Base-by-base conservation (phyloP, 352 stramenopile genomes). In the Phytophthora sp. region DNA sequence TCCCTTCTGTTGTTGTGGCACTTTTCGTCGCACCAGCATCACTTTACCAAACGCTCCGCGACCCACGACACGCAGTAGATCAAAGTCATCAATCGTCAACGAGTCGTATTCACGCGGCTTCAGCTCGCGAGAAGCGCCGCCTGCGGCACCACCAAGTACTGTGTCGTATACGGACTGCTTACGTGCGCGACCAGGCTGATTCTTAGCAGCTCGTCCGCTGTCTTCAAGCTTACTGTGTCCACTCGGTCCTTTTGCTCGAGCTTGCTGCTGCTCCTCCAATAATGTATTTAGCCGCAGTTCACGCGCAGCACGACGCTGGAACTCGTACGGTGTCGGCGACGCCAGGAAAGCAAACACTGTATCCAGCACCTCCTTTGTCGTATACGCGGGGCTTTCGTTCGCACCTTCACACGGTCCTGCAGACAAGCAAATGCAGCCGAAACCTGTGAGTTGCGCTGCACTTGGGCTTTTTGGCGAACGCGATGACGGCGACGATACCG, bases 1-100 rank as follows among this genome's bases (percentile, higher is more conserved):
- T 36, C 66, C 66, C n/a, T 78, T 74, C 35, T 75, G 65, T 21
- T 66, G 57, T n/a, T 73, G 56, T 8, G 61, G 57, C 18, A 73
- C 47, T 42, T 91, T 93, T 45, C 90, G 80, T 18, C 82, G 73
- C 7, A 96, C 90, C 26, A 96, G 63, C 80, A 97, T 93, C 12
- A 99, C 96, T 63, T 98, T 98, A 18, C 96, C 96, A 71, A 99
- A 99, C 1, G 94, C 94, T 26, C 97, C 98, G 68, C 98, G 96
- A 4, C 98, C 98, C 13, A 99, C 97, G 3, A 99, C 96, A 23
- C 94, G 96, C 21, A 99, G 79, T 3, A 99, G 72, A 60, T 99
- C 90, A 73, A 99, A 99, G 65, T 99, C 97, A 31, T 98, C 92
- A 16, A 98, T 89, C 3, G 69, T 82, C 42, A 97, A 64, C 2